Conservation (phyloP, 371 early-diverging fungal genomes). For the Chytridium lagenaria region DNA sequence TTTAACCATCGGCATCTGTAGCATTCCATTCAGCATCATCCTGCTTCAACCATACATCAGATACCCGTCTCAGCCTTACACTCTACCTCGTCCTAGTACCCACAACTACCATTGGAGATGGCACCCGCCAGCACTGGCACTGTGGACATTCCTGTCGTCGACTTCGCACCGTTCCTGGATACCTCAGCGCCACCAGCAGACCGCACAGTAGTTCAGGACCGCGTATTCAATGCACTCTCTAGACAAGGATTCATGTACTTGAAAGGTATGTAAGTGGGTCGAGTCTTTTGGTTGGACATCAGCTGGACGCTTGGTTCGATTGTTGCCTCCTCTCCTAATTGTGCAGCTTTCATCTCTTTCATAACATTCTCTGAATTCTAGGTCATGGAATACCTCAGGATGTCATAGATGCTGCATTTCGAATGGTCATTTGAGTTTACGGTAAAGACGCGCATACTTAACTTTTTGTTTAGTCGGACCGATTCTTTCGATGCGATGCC, state of each 20-base stretch:
- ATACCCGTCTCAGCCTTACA: too few species aligned
- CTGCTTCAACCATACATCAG: too few species aligned
- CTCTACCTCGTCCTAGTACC: too few species aligned
- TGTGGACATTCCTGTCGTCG: conserved; percentile 31
- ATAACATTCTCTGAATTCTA: not conserved
- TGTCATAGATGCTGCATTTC: conserved; percentile 25
- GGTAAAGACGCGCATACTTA: not conserved
- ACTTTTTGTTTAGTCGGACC: conserved; percentile 3
- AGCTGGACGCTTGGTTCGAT: too few species aligned
- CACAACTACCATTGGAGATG: too few species aligned
- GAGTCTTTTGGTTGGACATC: too few species aligned
- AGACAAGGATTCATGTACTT: conserved; percentile 37
- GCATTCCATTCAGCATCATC: too few species aligned
- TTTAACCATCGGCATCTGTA: too few species aligned
- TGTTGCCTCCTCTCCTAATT: too few species aligned
- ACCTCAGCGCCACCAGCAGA: not conserved
- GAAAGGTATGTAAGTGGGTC: not conserved
- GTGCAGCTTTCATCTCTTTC: not conserved
- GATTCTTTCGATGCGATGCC: conserved; percentile 21
- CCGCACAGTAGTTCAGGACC: not conserved
- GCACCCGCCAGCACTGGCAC: not conserved
- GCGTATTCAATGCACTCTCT: conserved; percentile 23
- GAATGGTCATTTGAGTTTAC: conserved; percentile 6
- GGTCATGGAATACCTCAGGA: conserved; percentile 32
- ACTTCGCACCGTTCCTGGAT: conserved; percentile 23